A percentile compares a stretch with the other conserved stretches of the same genome.
Evolutionary conservation across 352 stramenopile genomes (phyloP).

Genomic region (Globisporangium camurandrum): DNA sequence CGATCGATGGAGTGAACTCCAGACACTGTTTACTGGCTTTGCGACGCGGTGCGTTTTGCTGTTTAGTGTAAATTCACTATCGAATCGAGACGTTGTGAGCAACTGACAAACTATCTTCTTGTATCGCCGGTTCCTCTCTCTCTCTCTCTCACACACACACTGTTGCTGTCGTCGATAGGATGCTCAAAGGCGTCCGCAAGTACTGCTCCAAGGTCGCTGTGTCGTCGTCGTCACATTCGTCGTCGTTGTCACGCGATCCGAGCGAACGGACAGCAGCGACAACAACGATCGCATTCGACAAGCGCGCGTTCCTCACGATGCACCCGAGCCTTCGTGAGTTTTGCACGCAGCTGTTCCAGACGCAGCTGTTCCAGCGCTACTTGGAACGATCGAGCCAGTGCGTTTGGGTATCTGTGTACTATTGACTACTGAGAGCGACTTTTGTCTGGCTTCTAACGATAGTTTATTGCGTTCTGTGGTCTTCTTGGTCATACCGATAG

Average conservation of each 20-base stretch:
- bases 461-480: too few species aligned
- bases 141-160: not conserved
- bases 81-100: not conserved
- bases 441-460: not conserved
- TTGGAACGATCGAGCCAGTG: constrained; percentile 32
- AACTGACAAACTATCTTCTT: not conserved
- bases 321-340: constrained; percentile 56
- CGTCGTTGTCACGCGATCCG: not conserved
- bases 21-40: constrained; percentile 44
- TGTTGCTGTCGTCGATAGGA: constrained; percentile 15
- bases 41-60: constrained; percentile 32
- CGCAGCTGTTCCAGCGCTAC: constrained; percentile 65
- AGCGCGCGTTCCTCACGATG: constrained; percentile 43
- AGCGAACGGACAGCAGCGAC: too few species aligned
- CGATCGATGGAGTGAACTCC: constrained; percentile 55
- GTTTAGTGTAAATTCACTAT: not conserved
- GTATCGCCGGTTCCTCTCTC: not conserved
- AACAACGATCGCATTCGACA: constrained; percentile 38
- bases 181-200: constrained; percentile 57
- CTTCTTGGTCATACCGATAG: not conserved
- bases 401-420: constrained; percentile 11
- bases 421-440: not conserved
- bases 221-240: too few species aligned
- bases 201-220: constrained; percentile 39
- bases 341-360: constrained; percentile 61